Evolutionary conservation across 1,139 yeast species (phyloP), one percentile per base, ranked within the genome.

Genomic region (Pichia sorboxylosa): DNA sequence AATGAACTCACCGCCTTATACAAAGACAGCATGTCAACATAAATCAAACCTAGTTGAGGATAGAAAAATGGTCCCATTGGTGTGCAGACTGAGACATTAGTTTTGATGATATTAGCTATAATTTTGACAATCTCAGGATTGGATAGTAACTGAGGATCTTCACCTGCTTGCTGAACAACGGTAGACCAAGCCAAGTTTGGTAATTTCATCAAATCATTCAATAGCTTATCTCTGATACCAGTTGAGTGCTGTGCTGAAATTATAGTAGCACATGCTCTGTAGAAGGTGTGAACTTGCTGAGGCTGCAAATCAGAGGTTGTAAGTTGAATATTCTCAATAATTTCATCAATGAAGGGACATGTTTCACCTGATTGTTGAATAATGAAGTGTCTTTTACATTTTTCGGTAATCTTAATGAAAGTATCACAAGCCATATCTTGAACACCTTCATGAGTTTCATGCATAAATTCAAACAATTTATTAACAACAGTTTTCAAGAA

Each of bases 351-450:
- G 49, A 90, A 90, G 15, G 98, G 96, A 54, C 80, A 94, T n/a
- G 69, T 55, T 58, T 92, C 98, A 43, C 78, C 80, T 13, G 74
- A 71, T 59, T 90, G 97, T 43, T 72, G 76, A 28, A 80, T 80
- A 26, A 90, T 95, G 59, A 92, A 90, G 57, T 90, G 97, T 43
- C 87, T 77, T 58, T 85, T 87, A 67, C 98, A 90, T 60, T 90
- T 90, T 47, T 73, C 78, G 20, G 95, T 84, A 55, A 90, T 90
- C 57, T 90, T 92, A 51, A 87, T 87, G 55, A 90, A 90, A 1
- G 99, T 90, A 58, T 90, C 98, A 65, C 98, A 90, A 8, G 99
- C 98, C 98, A 90, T 90, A 59, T 90, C 98, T 63, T 90, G 98
- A 42, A 90, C 98, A 61, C 97, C 98, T 58, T 87, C 99, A 57